Conservation (phyloP, 2,329 filamentous ascomycete genomes). For the Nigrospora osmanthi region DNA sequence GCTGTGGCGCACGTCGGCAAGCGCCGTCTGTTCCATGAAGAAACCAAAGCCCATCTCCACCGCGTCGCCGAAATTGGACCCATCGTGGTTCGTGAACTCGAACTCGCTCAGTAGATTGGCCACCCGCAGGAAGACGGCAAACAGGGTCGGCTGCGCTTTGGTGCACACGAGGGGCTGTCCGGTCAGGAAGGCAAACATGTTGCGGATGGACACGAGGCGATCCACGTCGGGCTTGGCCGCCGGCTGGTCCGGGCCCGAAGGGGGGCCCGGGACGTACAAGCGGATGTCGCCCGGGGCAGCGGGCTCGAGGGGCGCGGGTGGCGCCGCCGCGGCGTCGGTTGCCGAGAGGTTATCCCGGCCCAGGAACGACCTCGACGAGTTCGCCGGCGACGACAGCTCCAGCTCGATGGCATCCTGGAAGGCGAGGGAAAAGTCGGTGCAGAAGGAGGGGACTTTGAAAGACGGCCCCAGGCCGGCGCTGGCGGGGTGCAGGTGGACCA, state of each 20-base stretch:
- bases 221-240: slow-evolving; percentile 38
- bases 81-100: slow-evolving; percentile 48
- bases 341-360: slow-evolving; percentile 39
- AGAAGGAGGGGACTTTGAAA: slow-evolving; percentile 50
- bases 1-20: slow-evolving; percentile 75
- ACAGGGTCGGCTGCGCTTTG: slow-evolving; percentile 40
- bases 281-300: slow-evolving; percentile 33
- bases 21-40: slow-evolving; percentile 67
- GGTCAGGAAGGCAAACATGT: slow-evolving; percentile 59
- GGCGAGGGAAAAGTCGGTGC: slow-evolving; percentile 44
- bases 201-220: slow-evolving; percentile 50
- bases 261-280: slow-evolving; percentile 45
- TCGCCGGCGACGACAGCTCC: slow-evolving; percentile 27
- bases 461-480: slow-evolving; percentile 43
- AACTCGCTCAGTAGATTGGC: slow-evolving; percentile 47
- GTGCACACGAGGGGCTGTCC: slow-evolving; percentile 57
- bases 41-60: slow-evolving; percentile 60
- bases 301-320: slow-evolving; percentile 24
- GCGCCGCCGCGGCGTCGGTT: slow-evolving; percentile 35
- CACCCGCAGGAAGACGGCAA: slow-evolving; percentile 46
- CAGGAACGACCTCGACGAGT: slow-evolving; percentile 27
- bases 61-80: slow-evolving; percentile 50
- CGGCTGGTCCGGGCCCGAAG: slow-evolving; percentile 25
- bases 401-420: slow-evolving; percentile 44
- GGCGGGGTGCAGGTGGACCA: slow-evolving; percentile 49